Evolutionary conservation across 345 rosid genomes (phyloP).

Genomic region (Eucalyptus globulus): DNA sequence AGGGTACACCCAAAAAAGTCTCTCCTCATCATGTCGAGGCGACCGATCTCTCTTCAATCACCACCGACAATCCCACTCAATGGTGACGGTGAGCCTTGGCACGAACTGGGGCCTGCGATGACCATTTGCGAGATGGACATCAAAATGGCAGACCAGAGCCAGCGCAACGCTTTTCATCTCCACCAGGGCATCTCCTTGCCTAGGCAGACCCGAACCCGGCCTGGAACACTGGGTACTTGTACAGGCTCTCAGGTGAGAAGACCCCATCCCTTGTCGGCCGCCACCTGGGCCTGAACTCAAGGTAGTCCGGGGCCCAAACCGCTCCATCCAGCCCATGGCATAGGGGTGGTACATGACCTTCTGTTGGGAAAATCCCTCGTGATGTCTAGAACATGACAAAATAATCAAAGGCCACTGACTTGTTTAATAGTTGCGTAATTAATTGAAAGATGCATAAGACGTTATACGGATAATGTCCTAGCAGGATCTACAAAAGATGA

Average conservation of each 20-base stretch:
- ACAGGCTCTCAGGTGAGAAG: slow-evolving; percentile 15
- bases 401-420: too few relatives aligned
- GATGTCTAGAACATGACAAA: too few relatives aligned
- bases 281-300: slow-evolving; percentile 31
- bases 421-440: too few relatives aligned
- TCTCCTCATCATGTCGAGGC: not conserved
- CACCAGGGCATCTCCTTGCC: slow-evolving; percentile 47
- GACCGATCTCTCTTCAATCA: not conserved
- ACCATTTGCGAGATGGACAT: slow-evolving; percentile 13
- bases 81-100: slow-evolving; percentile 62
- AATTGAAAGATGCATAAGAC: too few relatives aligned
- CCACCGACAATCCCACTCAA: slow-evolving; percentile 57
- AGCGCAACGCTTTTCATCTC: slow-evolving; percentile 40
- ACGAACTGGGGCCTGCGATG: slow-evolving; percentile 16
- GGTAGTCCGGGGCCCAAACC: slow-evolving; percentile 35
- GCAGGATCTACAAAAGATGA: too few relatives aligned
- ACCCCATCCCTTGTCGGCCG: slow-evolving; percentile 14
- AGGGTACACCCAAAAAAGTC: not conserved
- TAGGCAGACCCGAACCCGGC: slow-evolving; percentile 45
- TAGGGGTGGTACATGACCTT: slow-evolving; percentile 51
- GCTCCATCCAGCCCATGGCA: slow-evolving; percentile 58
- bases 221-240: slow-evolving; percentile 45
- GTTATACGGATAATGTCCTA: too few relatives aligned
- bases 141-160: slow-evolving; percentile 22
- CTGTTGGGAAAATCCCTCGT: too few relatives aligned